Base-by-base conservation (phyloP, 2,329 filamentous ascomycete genomes). In the Aspergillus sp. region DNA sequence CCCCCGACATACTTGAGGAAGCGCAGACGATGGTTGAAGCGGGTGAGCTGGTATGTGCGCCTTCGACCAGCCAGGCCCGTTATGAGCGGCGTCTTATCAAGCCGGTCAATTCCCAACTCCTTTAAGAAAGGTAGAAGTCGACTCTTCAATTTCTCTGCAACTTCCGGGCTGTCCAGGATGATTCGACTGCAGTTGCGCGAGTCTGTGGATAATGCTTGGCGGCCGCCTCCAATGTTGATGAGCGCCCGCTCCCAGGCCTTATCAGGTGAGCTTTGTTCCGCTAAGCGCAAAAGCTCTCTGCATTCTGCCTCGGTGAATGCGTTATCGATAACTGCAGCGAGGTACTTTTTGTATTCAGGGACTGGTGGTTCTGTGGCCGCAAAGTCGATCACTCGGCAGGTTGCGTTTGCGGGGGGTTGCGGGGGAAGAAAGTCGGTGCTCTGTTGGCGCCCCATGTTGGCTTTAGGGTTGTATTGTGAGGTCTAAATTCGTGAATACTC, bases 171-270 rank as follows among this genome's bases (percentile, higher is more conserved):
- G 67, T 95, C 89, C 83, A 87, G 90, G 64, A 95, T 88, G 62
- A 93, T 90, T 3, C 90, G 82, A n/a, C 88, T 88, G 66, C 88
- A 88, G 60, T 90, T 87, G 15, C 90, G 81, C 49, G 84, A 84
- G 8, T 85, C 81, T 1, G 82, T 77, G 4, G 80, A 74, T 43
- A 86, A 71, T 3, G 79, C 73, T 73, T 93, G 87, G 56, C 70
- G 76, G 3, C 89, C 88, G 4, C 72, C 72, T 5, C 89, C 89
- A 23, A 85, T 71, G 68, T 89, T 89, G 57, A 93, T 80, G 71
- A 90, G 80, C 0, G 90, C 90, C 2, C 85, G 83, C 50, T 81
- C 78, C 90, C 90, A 93, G 1, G 77, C 72, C 58, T 66, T 75
- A 3, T 52, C 47, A 6, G 52, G 59, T 21, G 71, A 71, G 57